These are phyloP conservation scores for Fusarium subglutinans DNA, from an alignment of 2,329 filamentous ascomycete genomes.

Conservation along the genomic window DNA sequence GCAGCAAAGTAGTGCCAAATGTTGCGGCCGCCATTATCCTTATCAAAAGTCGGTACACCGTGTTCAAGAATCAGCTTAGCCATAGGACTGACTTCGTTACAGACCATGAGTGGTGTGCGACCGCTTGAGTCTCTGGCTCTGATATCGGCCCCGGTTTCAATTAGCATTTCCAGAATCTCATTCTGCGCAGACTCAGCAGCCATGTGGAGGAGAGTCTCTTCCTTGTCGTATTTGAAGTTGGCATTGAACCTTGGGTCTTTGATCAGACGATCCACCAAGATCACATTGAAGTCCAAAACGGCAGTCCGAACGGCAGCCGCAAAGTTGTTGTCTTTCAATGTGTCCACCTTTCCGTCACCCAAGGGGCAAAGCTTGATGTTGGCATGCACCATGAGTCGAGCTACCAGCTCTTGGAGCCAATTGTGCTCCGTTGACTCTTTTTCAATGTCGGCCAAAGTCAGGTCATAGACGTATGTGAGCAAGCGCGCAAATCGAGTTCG, in stretches of 20 bases:
- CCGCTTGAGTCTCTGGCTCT: slow-evolving; percentile 40
- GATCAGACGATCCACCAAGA: slow-evolving; percentile 41
- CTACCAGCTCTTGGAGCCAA: slow-evolving; percentile 19
- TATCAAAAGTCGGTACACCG: slow-evolving; percentile 42
- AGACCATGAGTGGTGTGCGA: slow-evolving; percentile 50
- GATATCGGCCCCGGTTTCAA: slow-evolving; percentile 43
- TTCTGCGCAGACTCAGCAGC: slow-evolving; percentile 41
- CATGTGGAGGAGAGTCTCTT: slow-evolving; percentile 39
- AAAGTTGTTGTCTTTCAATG: slow-evolving; percentile 34
- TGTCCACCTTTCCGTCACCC: background rate
- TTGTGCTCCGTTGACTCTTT: slow-evolving; percentile 9
- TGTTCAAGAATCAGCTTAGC: slow-evolving; percentile 40
- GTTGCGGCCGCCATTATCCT: slow-evolving; percentile 46
- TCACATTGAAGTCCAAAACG: slow-evolving; percentile 40
- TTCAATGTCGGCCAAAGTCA: slow-evolving; percentile 21
- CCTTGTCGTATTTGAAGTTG: slow-evolving; percentile 30
- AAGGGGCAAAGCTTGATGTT: slow-evolving; percentile 26
- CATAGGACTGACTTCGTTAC: slow-evolving; percentile 42
- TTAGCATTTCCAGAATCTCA: slow-evolving; percentile 43
- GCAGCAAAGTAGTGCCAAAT: slow-evolving; percentile 52
- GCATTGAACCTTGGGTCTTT: slow-evolving; percentile 46
- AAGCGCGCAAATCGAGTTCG: slow-evolving; percentile 31
- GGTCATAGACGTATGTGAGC: slow-evolving; percentile 39
- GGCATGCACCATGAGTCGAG: slow-evolving; percentile 21
- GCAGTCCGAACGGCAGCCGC: slow-evolving; percentile 34